Evolutionary conservation across 2,329 filamentous ascomycete species (phyloP), one percentile per base, ranked within the genome.

Genomic region (Pestalotiopsis fici): DNA sequence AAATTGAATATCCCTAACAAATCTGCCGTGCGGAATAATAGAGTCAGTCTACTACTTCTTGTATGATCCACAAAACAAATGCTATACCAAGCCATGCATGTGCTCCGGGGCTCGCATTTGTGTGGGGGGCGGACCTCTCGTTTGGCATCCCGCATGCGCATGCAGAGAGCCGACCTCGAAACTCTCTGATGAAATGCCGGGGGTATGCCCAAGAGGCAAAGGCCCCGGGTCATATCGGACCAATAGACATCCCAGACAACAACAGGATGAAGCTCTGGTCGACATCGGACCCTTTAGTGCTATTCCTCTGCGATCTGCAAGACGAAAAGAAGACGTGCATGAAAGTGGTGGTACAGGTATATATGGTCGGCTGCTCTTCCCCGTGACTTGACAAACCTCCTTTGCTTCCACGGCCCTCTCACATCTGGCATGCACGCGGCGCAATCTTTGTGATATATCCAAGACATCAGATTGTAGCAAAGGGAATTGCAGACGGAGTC

Each of bases 41-140:
- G 13, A 27, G 21, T 3, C 55, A 27, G 13, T 57, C 21, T 25
- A 27, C 13, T 9, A 15, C 55, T 6, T 15, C 23, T 57, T 57
- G 55, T 27, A 12, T 21, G 25, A 37, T 60, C 57, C 57, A 60
- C 57, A 31, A 35, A 31, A 39, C 27, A 57, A 35, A 11, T 57
- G 55, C 55, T 25, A 60, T 18, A 43, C 23, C 23, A 47, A 21
- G 23, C 27, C 9, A 43, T 13, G 12, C 18, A 31, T 23, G 23
- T 56, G 56, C 21, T 55, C 60, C 64, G 66, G 66, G 67, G 68
- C 67, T 66, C 68, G 69, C 66, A 68, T 18, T 3, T 2, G 43
- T 68, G 70, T 69, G 68, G 69, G 69, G 70, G 66, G 65, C 50
- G 18, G n/a, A 31, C n/a, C n/a, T n/a, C n/a, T n/a, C 63, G 35